Evolutionary conservation across 2,329 filamentous ascomycete species (phyloP), one percentile per base, ranked within the genome.

Genomic region (Phaeosphaeriaceae sp.): DNA sequence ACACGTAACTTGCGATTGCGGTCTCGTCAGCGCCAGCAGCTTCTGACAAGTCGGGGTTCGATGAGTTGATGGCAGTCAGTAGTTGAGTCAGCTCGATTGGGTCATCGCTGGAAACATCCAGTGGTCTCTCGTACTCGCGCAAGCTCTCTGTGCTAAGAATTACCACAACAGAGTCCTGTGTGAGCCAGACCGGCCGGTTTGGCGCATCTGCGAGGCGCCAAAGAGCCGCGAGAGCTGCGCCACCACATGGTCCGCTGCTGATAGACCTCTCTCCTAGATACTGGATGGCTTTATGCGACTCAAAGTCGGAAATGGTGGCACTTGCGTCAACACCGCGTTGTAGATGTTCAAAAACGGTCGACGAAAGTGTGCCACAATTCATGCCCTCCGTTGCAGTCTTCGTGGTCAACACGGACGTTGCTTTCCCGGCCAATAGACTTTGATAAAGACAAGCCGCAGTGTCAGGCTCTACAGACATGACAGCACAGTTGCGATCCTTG

Each of bases 301-400:
- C 88, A 13, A 75, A 72, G 63, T 91, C 90, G 0, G 84, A 86
- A 0, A 93, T 82, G 0, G 84, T 85, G 0, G 89, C 75, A 53
- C 84, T 85, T 0, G 83, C 85, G 76, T 91, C 87, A 0, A 92
- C 82, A 0, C 88, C 85, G 0, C 79, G 70, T 8, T 79, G 75
- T 3, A 94, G 72, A 0, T 87, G 70, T 0, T 86, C 81, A 88
- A 89, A 94, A 0, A 90, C 88, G 0, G 84, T 86, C 0, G 80
- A 80, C 0, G 89, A 91, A 0, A 91, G 82, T 0, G 88, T 91
- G 0, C 89, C 90, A 60, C 90, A 93, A 64, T 91, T 88, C 79
- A 93, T 85, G 0, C 90, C 91, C 42, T 84, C 83, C 90, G 93
- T 93, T 66, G 91, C 91, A 0, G 89, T 92, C 2, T 85, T 78